Evolutionary conservation across 768 basidiomycete species (phyloP).

Genomic region (Lactarius tabidus): DNA sequence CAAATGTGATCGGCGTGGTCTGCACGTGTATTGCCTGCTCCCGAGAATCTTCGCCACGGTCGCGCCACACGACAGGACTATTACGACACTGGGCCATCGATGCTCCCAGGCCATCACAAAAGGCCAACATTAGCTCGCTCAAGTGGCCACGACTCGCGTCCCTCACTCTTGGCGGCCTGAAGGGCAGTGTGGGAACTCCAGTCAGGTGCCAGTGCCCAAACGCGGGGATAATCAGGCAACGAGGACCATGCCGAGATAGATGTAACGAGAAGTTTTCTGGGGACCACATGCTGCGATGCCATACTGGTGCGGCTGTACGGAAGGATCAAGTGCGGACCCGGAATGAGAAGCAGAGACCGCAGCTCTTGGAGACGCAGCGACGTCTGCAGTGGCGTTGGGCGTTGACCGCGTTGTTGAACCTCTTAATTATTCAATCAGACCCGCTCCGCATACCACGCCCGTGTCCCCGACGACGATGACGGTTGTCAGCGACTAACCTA

Average conservation of each 20-base stretch:
- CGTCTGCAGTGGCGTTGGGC: not conserved
- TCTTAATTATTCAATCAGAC: not conserved
- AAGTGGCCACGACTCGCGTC: not conserved
- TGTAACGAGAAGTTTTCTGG: not conserved
- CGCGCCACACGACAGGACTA: not conserved
- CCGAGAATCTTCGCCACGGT: not conserved
- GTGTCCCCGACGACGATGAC: not conserved
- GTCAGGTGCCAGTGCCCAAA: not conserved
- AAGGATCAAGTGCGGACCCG: slow-evolving; percentile 2
- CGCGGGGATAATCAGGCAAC: not conserved
- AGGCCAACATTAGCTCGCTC: not conserved
- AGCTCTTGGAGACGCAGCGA: not conserved
- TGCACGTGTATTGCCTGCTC: not conserved
- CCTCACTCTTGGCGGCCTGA: not conserved
- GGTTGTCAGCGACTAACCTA: not conserved
- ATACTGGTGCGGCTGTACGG: not conserved
- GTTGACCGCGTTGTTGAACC: not conserved
- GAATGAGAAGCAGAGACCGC: slow-evolving; percentile 3
- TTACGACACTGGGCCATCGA: not conserved
- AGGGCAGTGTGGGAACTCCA: not conserved
- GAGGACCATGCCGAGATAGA: not conserved
- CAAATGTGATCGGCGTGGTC: slow-evolving; percentile 15
- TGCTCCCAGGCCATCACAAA: not conserved
- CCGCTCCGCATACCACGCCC: not conserved
- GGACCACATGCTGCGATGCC: slow-evolving; percentile 8